These are phyloP conservation scores for Clarireedia homoeocarpa DNA, from an alignment of 2,329 filamentous ascomycete species.

Conservation along the genomic window DNA sequence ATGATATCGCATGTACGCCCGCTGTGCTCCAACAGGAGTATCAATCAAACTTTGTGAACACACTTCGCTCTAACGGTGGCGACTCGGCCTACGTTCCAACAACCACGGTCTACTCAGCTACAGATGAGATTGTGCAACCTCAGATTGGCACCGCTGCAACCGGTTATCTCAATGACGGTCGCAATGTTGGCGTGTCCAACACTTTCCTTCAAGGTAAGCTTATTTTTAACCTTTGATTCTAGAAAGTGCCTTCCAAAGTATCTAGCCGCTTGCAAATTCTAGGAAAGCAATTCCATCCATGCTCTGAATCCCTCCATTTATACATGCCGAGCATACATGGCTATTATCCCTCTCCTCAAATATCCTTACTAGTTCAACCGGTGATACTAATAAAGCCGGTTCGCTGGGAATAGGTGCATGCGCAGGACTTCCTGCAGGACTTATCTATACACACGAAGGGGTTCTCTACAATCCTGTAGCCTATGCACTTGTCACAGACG, in stretches of 20 bases:
- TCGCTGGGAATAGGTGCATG: background rate
- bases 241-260: too few species aligned
- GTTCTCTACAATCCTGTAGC: slow-evolving; percentile 1
- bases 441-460: background rate
- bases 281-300: too few species aligned
- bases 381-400: too few species aligned
- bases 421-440: background rate
- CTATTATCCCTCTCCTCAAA: too few species aligned
- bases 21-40: slow-evolving; percentile 36
- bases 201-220: background rate
- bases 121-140: slow-evolving; percentile 46
- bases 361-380: too few species aligned
- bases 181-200: background rate
- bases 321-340: too few species aligned
- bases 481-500: slow-evolving; percentile 2
- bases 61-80: slow-evolving; percentile 37
- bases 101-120: slow-evolving; percentile 42
- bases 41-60: slow-evolving; percentile 35
- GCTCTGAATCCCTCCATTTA: too few species aligned
- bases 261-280: too few species aligned
- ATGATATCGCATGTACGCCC: background rate
- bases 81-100: slow-evolving; percentile 47
- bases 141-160: slow-evolving; percentile 40
- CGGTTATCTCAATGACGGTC: slow-evolving; percentile 32
- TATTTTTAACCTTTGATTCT: too few species aligned